These are phyloP conservation scores for Phaseolus lunatus DNA, from an alignment of 306 rosid genomes.

Conservation along the genomic window DNA sequence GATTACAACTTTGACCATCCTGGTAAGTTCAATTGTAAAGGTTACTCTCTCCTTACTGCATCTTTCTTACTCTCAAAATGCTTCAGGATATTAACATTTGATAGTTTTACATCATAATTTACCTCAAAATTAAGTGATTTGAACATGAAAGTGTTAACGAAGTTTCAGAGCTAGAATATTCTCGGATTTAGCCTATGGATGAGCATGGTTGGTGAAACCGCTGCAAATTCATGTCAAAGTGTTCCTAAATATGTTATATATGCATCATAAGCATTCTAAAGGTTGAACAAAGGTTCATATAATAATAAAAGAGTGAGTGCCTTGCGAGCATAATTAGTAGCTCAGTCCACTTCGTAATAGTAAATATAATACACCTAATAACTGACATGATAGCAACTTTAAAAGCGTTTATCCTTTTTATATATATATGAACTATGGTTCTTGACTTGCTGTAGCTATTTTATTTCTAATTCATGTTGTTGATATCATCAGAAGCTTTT, in stretches of 20 bases:
- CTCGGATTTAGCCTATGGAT: conserved; percentile 19
- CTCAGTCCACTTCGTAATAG: background rate
- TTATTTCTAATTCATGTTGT: conserved; percentile 40
- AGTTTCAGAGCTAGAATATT: conserved; percentile 21
- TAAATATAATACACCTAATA: conserved; percentile 26
- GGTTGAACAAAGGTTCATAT: conserved; percentile 10
- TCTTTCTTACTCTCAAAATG: conserved; percentile 35
- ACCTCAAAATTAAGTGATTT: conserved; percentile 9
- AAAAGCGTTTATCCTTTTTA: conserved; percentile 3
- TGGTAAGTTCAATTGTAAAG: conserved; percentile 62
- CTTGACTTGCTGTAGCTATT: conserved; percentile 21
- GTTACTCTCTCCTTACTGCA: conserved; percentile 10
- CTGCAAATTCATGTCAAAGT: conserved; percentile 26
- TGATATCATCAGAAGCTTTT: conserved; percentile 83
- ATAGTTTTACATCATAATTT: conserved; percentile 24
- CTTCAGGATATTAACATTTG: conserved; percentile 4
- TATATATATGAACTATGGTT: conserved; percentile 35
- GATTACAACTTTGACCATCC: conserved; percentile 99
- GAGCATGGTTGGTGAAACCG: conserved; percentile 18
- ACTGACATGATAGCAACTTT: conserved; percentile 21
- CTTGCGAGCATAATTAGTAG: conserved; percentile 22
- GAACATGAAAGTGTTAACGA: conserved; percentile 18
- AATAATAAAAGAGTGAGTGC: conserved; percentile 22
- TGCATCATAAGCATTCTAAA: conserved; percentile 17
- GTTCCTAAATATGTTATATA: conserved; percentile 28